Percentiles rank a stretch among this genome's conserved stretches.
Conservation (phyloP, 2,329 filamentous ascomycete genomes). For the Arthrinium puccinioides region DNA sequence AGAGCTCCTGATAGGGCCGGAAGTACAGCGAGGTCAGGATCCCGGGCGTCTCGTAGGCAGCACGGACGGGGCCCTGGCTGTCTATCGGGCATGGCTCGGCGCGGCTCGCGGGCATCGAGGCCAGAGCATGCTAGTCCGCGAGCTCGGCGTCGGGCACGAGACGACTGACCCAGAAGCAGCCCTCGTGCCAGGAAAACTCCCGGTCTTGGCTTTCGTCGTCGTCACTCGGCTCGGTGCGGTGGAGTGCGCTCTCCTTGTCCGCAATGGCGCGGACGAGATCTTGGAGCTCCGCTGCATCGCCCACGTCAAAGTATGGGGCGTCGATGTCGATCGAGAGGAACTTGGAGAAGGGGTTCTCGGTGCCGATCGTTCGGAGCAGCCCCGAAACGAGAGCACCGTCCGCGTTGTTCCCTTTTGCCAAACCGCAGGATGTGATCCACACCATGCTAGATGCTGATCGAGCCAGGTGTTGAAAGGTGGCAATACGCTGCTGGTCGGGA, state of each 20-base stretch:
- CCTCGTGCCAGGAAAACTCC: slow-evolving; percentile 21
- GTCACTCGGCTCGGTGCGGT: neutral
- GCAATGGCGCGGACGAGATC: slow-evolving; percentile 10
- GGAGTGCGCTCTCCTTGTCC: slow-evolving; percentile 8
- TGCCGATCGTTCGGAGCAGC: slow-evolving; percentile 14
- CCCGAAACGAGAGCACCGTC: slow-evolving; percentile 14
- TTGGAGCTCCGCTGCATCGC: neutral
- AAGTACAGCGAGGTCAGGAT: slow-evolving; percentile 20
- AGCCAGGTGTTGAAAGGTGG: slow-evolving; percentile 10
- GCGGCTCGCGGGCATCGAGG: slow-evolving; percentile 2
- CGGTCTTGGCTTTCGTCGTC: slow-evolving; percentile 10
- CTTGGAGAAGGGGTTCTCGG: slow-evolving; percentile 14
- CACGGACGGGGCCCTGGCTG: slow-evolving; percentile 14
- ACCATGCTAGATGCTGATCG: slow-evolving; percentile 7
- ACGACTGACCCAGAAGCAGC: slow-evolving; percentile 21
- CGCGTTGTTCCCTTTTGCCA: slow-evolving; percentile 13
- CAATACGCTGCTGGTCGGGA: slow-evolving; percentile 3
- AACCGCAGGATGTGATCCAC: slow-evolving; percentile 11
- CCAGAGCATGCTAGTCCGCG: slow-evolving; percentile 7
- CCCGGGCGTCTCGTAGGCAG: slow-evolving; percentile 19
- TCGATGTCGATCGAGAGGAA: slow-evolving; percentile 16
- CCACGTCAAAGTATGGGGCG: slow-evolving; percentile 5
- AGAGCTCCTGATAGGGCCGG: slow-evolving; percentile 11
- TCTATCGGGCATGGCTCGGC: slow-evolving; percentile 6
- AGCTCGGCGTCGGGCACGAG: slow-evolving; percentile 14